These are phyloP conservation scores for Exophiala xenobiotica DNA, from an alignment of 2,329 filamentous ascomycete species.

Conservation along the genomic window DNA sequence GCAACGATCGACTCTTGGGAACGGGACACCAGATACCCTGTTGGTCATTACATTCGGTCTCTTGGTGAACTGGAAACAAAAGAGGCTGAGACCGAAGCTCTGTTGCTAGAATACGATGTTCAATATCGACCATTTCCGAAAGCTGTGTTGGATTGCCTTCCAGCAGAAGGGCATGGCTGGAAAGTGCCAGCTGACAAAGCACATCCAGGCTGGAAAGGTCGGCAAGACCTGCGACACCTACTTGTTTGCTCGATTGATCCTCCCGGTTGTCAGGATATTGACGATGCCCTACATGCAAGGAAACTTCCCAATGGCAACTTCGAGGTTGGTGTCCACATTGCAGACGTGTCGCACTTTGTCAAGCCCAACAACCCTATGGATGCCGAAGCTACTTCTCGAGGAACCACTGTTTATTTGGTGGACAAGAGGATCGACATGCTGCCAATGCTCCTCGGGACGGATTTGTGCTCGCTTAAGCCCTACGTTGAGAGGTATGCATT, in stretches of 20 bases:
- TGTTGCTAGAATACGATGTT: slow-evolving; percentile 93
- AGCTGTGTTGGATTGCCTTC: slow-evolving; percentile 89
- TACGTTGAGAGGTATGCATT: slow-evolving; percentile 94
- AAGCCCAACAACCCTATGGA: slow-evolving; percentile 98
- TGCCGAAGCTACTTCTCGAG: slow-evolving; percentile 85
- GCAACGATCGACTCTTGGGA: slow-evolving; percentile 97
- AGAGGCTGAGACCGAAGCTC: slow-evolving; percentile 92
- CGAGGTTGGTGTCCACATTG: slow-evolving; percentile 96
- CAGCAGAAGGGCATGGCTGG: slow-evolving; percentile 90
- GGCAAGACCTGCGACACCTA: slow-evolving; percentile 79
- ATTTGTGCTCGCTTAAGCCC: slow-evolving; percentile 93
- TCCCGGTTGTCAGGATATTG: slow-evolving; percentile 93
- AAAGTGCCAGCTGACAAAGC: slow-evolving; percentile 76
- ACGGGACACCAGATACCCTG: slow-evolving; percentile 84
- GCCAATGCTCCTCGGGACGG: slow-evolving; percentile 90
- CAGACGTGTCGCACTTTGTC: slow-evolving; percentile 98
- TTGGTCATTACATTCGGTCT: slow-evolving; percentile 90
- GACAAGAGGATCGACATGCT: slow-evolving; percentile 99
- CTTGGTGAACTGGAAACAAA: slow-evolving; percentile 94
- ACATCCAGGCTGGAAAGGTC: slow-evolving; percentile 81
- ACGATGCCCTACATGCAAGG: slow-evolving; percentile 89
- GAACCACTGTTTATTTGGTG: slow-evolving; percentile 94
- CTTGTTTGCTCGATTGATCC: slow-evolving; percentile 98
- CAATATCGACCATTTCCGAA: slow-evolving; percentile 97
- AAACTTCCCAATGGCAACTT: slow-evolving; percentile 86